These are phyloP conservation scores for Myriosclerotinia curreyana DNA, from an alignment of 2,329 filamentous ascomycete genomes.

Conservation along the genomic window DNA sequence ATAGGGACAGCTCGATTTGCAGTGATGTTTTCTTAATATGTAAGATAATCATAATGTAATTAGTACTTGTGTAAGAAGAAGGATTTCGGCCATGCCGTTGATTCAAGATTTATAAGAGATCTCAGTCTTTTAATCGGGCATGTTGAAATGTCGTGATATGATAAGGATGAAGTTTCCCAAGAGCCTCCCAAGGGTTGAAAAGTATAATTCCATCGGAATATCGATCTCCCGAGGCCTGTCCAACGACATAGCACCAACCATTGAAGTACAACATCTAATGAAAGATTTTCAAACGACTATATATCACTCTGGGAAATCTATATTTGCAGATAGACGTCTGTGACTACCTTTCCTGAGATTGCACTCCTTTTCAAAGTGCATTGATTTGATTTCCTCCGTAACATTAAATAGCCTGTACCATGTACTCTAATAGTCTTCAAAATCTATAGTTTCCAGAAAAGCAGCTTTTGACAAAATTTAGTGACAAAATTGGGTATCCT, in stretches of 20 bases:
- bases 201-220: background rate
- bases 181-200: too few relatives aligned
- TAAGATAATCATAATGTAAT: constrained; percentile 1
- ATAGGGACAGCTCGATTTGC: constrained; percentile 1
- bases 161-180: background rate
- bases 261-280: background rate
- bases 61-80: background rate
- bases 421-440: background rate
- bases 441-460: background rate
- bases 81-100: too few relatives aligned
- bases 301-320: background rate
- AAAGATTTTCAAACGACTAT: background rate
- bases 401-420: background rate
- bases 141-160: background rate
- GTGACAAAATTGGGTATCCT: background rate
- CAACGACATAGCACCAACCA: background rate
- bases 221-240: background rate
- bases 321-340: background rate
- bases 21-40: background rate
- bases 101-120: background rate
- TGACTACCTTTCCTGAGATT: background rate
- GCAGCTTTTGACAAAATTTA: background rate
- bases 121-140: background rate
- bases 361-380: constrained; percentile 3
- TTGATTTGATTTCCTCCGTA: background rate